Conservation (phyloP, 2,329 filamentous ascomycete genomes). For the Lecanicillium sp. region DNA sequence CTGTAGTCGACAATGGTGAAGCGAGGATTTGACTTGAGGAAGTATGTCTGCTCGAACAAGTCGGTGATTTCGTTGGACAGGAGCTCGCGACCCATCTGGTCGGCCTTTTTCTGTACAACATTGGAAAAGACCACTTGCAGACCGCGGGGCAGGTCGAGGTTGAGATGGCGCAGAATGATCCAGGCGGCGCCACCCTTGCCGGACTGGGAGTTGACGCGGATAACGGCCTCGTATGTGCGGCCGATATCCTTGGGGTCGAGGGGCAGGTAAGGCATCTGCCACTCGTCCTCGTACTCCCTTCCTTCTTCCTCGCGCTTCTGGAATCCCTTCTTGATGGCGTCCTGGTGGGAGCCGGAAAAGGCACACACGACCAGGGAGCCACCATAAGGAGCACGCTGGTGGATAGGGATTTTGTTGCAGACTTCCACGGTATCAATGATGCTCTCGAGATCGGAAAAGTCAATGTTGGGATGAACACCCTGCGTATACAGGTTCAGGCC, state of each 20-base stretch:
- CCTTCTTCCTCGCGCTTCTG: slow-evolving; percentile 56
- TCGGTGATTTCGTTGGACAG: slow-evolving; percentile 73
- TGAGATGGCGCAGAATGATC: slow-evolving; percentile 82
- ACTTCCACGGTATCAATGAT: slow-evolving; percentile 86
- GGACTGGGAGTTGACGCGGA: slow-evolving; percentile 93
- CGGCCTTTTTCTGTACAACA: slow-evolving; percentile 75
- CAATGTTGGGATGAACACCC: slow-evolving; percentile 73
- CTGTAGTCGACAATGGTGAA: slow-evolving; percentile 88
- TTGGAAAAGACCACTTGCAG: slow-evolving; percentile 87
- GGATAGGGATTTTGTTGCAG: slow-evolving; percentile 91
- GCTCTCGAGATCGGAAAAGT: slow-evolving; percentile 81
- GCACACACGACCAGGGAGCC: slow-evolving; percentile 87
- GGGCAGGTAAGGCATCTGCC: slow-evolving; percentile 86
- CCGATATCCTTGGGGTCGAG: slow-evolving; percentile 91
- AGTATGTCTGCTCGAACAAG: slow-evolving; percentile 86
- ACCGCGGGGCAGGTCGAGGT: slow-evolving; percentile 86
- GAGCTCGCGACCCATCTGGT: slow-evolving; percentile 75
- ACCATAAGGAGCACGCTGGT: slow-evolving; percentile 82
- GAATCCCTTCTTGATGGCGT: slow-evolving; percentile 92
- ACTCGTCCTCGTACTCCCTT: slow-evolving; percentile 55
- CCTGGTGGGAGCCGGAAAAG: slow-evolving; percentile 87
- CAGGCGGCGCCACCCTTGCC: slow-evolving; percentile 93
- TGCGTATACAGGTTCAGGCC: slow-evolving; percentile 93
- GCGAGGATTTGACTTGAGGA: slow-evolving; percentile 71
- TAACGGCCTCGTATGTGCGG: slow-evolving; percentile 94